Evolutionary conservation across 129 eudicot genomes (phyloP).

Genomic region (Mikania micrantha): DNA sequence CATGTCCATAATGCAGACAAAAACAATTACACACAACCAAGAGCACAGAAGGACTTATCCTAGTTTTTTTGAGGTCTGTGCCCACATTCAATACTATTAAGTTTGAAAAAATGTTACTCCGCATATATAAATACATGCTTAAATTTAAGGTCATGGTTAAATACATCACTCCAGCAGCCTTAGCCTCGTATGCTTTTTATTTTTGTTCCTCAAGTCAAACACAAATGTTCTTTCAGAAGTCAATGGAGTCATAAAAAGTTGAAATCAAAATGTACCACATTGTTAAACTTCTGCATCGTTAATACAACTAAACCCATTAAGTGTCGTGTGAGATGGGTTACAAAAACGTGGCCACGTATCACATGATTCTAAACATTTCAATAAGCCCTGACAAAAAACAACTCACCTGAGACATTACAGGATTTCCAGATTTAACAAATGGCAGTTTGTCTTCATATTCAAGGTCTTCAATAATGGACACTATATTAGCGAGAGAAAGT

Average conservation of each 20-base stretch:
- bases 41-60: background rate
- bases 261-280: background rate
- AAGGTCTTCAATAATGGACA: slow-evolving; percentile 39
- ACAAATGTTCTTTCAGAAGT: background rate
- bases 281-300: background rate
- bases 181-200: background rate
- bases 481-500: slow-evolving; percentile 37
- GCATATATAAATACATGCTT: too few relatives aligned
- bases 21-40: background rate
- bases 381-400: slow-evolving; percentile 10
- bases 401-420: slow-evolving; percentile 86
- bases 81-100: background rate
- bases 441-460: slow-evolving; percentile 58
- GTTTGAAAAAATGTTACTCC: background rate
- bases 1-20: background rate
- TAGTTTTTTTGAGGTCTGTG: background rate
- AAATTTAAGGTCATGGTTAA: slow-evolving; percentile 13
- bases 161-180: background rate
- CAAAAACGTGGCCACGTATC: background rate
- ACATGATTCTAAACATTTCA: slow-evolving; percentile 6
- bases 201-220: background rate
- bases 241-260: background rate
- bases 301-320: background rate
- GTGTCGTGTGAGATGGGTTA: slow-evolving; percentile 9
- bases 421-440: slow-evolving; percentile 74